Evolutionary conservation across 2,329 filamentous ascomycete species (phyloP), one percentile per base, ranked within the genome.

Genomic region (Waltergamsia citrina): DNA sequence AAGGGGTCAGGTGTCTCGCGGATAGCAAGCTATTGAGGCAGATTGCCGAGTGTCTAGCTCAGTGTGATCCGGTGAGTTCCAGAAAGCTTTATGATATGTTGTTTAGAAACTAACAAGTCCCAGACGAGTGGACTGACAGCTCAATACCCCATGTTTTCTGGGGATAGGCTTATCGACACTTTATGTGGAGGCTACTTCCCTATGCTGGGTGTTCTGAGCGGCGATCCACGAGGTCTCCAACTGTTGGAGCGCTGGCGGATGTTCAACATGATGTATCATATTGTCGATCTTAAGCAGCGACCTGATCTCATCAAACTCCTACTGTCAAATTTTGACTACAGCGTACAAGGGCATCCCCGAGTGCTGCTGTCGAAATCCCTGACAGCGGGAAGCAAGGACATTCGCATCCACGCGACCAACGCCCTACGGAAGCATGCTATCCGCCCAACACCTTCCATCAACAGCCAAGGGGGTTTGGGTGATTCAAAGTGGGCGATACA

Each of bases 201-300:
- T 11, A 85, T 98, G 67, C 64, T 98, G 3, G 93, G 92, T 7
- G 79, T 85, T 9, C 61, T 98, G 38, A 96, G 83, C 46, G 81
- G 81, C 34, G 86, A 94, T 48, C 63, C 73, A 0, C 85, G 81
- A 46, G 92, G 92, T 1, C 69, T 96, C 17, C 78, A 82, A 40
- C 90, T 98, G 62, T 74, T 98, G 51, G 90, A 96, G 54, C 71
- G 86, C 47, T 96, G 92, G 90, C 85, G 87, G 47, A 93, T 98
- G 71, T 88, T 95, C 61, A 96, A 96, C 57, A 98, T 98, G 86
- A 93, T 96, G 69, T 98, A 98, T 53, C 92, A 96, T 57, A 94
- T 98, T 40, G 74, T 95, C 38, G 90, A 96, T 50, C 68, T 94
- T 29, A 86, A 84, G 47, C 83, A 92, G 55, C 81, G 92, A 3